Base-by-base conservation (phyloP, 75 land plant species). In the Azolla pinnata region DNA sequence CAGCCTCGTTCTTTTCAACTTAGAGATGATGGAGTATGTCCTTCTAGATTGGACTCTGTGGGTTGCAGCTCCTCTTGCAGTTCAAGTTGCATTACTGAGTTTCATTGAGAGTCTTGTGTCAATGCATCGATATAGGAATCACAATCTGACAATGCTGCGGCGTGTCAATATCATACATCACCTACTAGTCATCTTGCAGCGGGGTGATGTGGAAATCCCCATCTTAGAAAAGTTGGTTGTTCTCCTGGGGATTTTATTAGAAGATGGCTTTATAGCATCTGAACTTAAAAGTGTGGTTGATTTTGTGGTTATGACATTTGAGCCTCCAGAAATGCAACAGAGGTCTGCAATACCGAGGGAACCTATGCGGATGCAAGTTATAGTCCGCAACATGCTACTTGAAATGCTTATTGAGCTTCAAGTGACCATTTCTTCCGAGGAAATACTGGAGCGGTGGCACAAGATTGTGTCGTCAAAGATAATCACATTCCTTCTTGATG, bases 361-460 rank as follows among this genome's bases (percentile, higher is more conserved):
- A 56, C 54, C 77, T 5, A 86, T 81, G 91, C 88, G 99, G 19
- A 82, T 81, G 52, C 96, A 86, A 74, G 97, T 90, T 2, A 95
- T 86, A 58, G 99, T 95, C 17, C 68, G 99, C 57, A 95, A 95
- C 61, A 89, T 90, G 86, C 62, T 95, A 40, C 71, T 95, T 35
- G 99, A 95, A 56, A 90, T 90, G 99, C 92, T 95, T 27, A 95
- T 95, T 68, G 99, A 95, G 79, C 69, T 95, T 19, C 99, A 95
- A 53, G 75, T 90, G 59, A 86, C 88, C 4, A 87, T 95, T 44
- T 67, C 44, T 31, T 66, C 88, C 21, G 88, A 83, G 54, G 97
- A 95, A 26, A 66, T 84, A 59, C 80, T 86, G 31, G 99, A 95
- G 54, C 80, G 68, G 45, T 95, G 99, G 99, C 97, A 95, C 69